phyloP scores from a whole-genome alignment of 2,329 filamentous ascomycete species.

The Cladorrhinum sp. region DNA sequence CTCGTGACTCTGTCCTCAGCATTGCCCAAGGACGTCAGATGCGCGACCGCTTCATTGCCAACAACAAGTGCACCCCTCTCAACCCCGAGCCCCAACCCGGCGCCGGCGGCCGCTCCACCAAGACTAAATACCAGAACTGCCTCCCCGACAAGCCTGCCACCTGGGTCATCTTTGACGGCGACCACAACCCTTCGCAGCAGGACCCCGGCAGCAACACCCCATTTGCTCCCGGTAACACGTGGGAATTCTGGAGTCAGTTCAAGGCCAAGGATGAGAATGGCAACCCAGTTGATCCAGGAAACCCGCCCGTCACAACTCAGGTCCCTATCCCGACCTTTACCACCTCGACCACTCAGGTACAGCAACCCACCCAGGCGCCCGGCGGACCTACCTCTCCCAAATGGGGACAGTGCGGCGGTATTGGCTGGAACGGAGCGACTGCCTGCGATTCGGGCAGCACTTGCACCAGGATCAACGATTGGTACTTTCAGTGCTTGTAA shows the following conservation, averaged over 20 bases:
- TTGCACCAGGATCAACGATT: slow-evolving; percentile 38
- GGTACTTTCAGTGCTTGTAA: slow-evolving; percentile 40
- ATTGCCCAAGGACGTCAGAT: slow-evolving; percentile 13
- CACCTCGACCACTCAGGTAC: background rate
- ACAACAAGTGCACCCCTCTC: slow-evolving; percentile 16
- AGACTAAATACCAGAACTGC: slow-evolving; percentile 18
- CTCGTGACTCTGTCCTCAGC: slow-evolving; percentile 13
- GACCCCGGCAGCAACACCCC: slow-evolving; percentile 3
- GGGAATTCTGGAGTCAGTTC: slow-evolving; percentile 11
- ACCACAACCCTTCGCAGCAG: slow-evolving; percentile 25
- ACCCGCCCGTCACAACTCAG: background rate
- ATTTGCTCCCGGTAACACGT: slow-evolving; percentile 13
- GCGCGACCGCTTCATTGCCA: slow-evolving; percentile 18
- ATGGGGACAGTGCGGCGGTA: slow-evolving; percentile 39
- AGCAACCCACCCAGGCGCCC: background rate
- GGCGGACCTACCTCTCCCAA: slow-evolving; percentile 9
- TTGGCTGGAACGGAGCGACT: slow-evolving; percentile 34
- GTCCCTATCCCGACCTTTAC: background rate
- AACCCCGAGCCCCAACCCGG: slow-evolving; percentile 14
- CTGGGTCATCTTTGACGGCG: slow-evolving; percentile 26
- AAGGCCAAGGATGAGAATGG: background rate
- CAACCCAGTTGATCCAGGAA: background rate
- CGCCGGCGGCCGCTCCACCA: slow-evolving; percentile 7
- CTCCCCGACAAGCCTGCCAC: slow-evolving; percentile 14
- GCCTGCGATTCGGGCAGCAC: slow-evolving; percentile 34